These are phyloP conservation scores for Cercophora samala DNA, from an alignment of 495 filamentous ascomycete species.

Conservation along the genomic window DNA sequence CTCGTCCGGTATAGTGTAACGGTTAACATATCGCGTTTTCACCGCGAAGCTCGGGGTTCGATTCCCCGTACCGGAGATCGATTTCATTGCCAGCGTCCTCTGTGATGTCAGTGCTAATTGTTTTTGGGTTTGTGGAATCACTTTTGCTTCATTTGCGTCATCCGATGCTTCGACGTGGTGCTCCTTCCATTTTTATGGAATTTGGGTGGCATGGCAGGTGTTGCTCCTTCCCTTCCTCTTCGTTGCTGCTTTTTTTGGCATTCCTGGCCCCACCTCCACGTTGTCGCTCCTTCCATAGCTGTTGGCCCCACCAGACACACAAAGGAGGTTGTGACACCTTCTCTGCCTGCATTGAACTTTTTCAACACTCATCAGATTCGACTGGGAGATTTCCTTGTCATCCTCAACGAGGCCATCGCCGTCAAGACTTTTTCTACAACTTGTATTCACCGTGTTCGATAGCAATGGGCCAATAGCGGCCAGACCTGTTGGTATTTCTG, in stretches of 20 bases:
- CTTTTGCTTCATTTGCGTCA: background rate
- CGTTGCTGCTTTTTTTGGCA: background rate
- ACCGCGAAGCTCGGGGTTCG: conserved; percentile 51
- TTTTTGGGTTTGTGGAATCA: background rate
- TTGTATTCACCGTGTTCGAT: too few species aligned
- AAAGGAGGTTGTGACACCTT: too few species aligned
- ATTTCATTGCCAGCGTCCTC: background rate
- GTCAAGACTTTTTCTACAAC: too few species aligned
- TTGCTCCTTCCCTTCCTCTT: background rate
- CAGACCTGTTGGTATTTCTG: too few species aligned
- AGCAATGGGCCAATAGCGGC: too few species aligned
- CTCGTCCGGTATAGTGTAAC: conserved; percentile 48
- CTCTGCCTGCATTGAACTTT: too few species aligned
- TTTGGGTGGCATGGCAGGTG: background rate
- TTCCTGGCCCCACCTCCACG: background rate
- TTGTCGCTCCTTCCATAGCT: background rate
- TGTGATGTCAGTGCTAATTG: background rate
- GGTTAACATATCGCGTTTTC: conserved; percentile 51
- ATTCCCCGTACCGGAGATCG: conserved; percentile 49
- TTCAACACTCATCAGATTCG: too few species aligned
- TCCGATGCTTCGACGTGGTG: background rate
- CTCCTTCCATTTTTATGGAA: background rate
- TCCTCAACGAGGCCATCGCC: too few species aligned
- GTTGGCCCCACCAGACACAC: background rate
- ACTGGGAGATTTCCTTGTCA: too few species aligned